Evolutionary conservation across 2,329 filamentous ascomycete genomes (phyloP).

Genomic region (Xylariaceae sp.): DNA sequence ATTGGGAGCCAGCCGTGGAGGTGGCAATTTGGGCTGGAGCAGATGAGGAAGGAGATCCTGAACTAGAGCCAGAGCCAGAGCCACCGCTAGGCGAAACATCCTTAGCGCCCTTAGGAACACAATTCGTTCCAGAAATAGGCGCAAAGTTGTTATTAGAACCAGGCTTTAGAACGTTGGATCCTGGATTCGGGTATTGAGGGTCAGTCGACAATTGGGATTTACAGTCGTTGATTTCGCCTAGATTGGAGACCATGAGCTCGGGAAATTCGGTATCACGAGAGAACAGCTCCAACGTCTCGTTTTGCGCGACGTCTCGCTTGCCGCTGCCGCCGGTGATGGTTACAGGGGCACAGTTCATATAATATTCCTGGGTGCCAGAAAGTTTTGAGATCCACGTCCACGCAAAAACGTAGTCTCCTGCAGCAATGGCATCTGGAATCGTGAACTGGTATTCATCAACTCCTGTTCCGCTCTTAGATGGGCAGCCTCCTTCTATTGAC

Average conservation of each 20-base stretch:
- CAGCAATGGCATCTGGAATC: conserved; percentile 65
- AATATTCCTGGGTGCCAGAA: conserved; percentile 66
- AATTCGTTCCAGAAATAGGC: conserved; percentile 35
- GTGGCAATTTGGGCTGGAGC: not conserved
- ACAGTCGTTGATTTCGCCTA: conserved; percentile 59
- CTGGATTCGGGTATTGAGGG: conserved; percentile 68
- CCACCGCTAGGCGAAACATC: conserved; percentile 31
- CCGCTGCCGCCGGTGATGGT: conserved; percentile 53
- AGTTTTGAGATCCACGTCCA: conserved; percentile 78
- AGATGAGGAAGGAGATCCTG: conserved; percentile 8
- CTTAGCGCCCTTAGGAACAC: conserved; percentile 39
- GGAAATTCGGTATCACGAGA: conserved; percentile 61
- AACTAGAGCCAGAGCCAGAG: conserved; percentile 19
- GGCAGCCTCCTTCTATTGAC: conserved; percentile 73
- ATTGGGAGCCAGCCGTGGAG: not conserved
- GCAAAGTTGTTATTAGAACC: conserved; percentile 43
- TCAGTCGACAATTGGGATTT: conserved; percentile 57
- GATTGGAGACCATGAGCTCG: conserved; percentile 73
- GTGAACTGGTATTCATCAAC: conserved; percentile 61
- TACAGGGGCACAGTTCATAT: conserved; percentile 77
- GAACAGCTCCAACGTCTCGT: conserved; percentile 43
- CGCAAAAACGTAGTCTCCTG: conserved; percentile 70
- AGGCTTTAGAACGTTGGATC: conserved; percentile 57
- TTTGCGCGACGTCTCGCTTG: conserved; percentile 31
- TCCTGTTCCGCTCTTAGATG: conserved; percentile 51